These are phyloP conservation scores for Solanum hybrid DNA, from an alignment of 305 asterid genomes.

Conservation along the genomic window DNA sequence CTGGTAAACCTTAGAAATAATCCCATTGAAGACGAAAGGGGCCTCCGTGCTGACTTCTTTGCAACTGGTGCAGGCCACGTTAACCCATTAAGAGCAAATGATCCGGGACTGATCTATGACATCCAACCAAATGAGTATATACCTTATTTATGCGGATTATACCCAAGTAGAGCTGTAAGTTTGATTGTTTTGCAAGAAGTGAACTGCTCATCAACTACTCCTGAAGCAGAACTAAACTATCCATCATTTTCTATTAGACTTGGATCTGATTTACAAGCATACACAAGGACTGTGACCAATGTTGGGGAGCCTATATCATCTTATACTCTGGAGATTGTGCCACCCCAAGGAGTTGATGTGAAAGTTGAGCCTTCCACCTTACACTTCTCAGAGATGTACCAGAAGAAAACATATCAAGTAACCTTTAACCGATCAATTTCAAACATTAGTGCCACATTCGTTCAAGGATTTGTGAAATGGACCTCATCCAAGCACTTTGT, in stretches of 20 bases:
- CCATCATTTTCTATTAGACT: conserved; percentile 1
- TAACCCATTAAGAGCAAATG: conserved; percentile 6
- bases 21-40: conserved; percentile 1
- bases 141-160: background rate
- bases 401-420: background rate
- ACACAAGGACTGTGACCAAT: conserved; percentile 6
- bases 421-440: background rate
- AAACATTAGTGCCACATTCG: background rate
- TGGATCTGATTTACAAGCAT: background rate
- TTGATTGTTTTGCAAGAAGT: background rate
- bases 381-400: background rate
- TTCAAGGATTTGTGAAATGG: conserved; percentile 41
- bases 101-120: conserved; percentile 10
- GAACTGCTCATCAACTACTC: conserved; percentile 3
- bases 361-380: background rate
- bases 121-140: conserved; percentile 1
- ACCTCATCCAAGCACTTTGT: conserved; percentile 33
- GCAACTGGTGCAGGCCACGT: conserved; percentile 3
- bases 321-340: background rate
- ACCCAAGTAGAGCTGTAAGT: background rate
- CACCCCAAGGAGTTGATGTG: background rate
- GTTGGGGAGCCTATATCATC: background rate
- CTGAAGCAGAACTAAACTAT: conserved; percentile 10
- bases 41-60: background rate
- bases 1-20: background rate